Evolutionary conservation across 2,329 filamentous ascomycete genomes (phyloP).

Genomic region (Penicillium sp.): DNA sequence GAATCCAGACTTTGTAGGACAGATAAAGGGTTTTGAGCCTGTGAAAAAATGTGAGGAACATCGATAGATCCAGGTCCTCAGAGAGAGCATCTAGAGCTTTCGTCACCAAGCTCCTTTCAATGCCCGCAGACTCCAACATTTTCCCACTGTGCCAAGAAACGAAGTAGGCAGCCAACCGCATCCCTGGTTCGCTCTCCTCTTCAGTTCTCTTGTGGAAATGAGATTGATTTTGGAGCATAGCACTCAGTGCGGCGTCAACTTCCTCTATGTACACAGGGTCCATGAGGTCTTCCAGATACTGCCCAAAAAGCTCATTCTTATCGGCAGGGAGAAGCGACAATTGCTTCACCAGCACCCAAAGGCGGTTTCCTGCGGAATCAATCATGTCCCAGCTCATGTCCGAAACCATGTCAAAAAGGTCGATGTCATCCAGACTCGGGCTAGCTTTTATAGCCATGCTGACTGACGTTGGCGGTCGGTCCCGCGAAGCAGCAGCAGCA

Average conservation of each 20-base stretch:
- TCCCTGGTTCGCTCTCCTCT: constrained; percentile 6
- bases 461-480: not conserved
- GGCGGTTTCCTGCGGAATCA: not conserved
- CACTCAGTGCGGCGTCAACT: constrained; percentile 12
- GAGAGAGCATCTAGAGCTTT: constrained; percentile 4
- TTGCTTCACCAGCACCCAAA: constrained; percentile 26
- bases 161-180: constrained; percentile 10
- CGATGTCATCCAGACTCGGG: constrained; percentile 3
- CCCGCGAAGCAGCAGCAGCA: not conserved
- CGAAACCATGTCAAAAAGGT: constrained; percentile 4
- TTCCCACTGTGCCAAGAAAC: constrained; percentile 10
- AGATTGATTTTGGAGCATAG: constrained; percentile 10
- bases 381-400: not conserved
- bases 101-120: not conserved
- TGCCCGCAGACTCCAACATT: not conserved
- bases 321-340: constrained; percentile 17
- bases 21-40: constrained; percentile 23
- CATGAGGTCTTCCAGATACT: constrained; percentile 2
- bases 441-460: not conserved
- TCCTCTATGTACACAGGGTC: constrained; percentile 8
- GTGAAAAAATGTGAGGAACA: constrained; percentile 27
- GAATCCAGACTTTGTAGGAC: constrained; percentile 13
- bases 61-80: constrained; percentile 9
- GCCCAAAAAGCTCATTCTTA: constrained; percentile 10
- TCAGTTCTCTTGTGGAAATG: not conserved